Percentiles rank a stretch among this genome's conserved stretches.
Evolutionary conservation across 164 flowering plant genomes (phyloP).

Genomic region (Nymphaea colorata): DNA sequence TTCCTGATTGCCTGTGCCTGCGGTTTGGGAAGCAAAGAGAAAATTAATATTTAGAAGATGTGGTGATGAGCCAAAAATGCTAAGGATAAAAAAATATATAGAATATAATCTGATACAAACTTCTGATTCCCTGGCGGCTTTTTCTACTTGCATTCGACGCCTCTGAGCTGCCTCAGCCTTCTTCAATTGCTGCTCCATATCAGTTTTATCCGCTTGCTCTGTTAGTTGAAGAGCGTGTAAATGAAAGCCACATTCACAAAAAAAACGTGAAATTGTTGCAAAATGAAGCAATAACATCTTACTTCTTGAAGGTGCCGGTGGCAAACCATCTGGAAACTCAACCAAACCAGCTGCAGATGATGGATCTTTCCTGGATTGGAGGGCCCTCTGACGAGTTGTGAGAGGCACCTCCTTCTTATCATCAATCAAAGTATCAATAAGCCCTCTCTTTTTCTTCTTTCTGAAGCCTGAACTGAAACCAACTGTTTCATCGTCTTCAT

Average conservation of each 20-base stretch:
- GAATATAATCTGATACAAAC: not conserved
- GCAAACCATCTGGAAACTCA: constrained; percentile 9
- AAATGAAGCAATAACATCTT: not conserved
- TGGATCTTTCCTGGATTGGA: constrained; percentile 7
- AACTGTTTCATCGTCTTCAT: constrained; percentile 4
- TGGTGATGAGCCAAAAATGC: not conserved
- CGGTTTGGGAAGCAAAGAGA: not conserved
- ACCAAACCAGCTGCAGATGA: not conserved
- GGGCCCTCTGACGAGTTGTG: constrained; percentile 12
- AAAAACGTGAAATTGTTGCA: not conserved
- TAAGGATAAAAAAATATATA: not conserved
- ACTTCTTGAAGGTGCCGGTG: constrained; percentile 5
- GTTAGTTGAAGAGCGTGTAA: not conserved
- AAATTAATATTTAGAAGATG: not conserved
- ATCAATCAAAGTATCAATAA: constrained; percentile 2
- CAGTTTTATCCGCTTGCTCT: constrained; percentile 12
- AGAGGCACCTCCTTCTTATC: constrained; percentile 11
- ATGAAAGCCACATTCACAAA: not conserved
- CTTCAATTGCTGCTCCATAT: constrained; percentile 13
- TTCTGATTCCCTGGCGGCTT: constrained; percentile 9
- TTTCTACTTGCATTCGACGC: constrained; percentile 11
- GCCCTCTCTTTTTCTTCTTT: constrained; percentile 6
- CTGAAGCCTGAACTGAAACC: constrained; percentile 2
- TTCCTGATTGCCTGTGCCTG: constrained; percentile 14
- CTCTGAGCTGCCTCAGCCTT: constrained; percentile 16